A percentile compares a stretch with the other conserved stretches of the same genome.
These are phyloP conservation scores for Aspergillus jensenii DNA, from an alignment of 2,329 filamentous ascomycete species.

Conservation along the genomic window DNA sequence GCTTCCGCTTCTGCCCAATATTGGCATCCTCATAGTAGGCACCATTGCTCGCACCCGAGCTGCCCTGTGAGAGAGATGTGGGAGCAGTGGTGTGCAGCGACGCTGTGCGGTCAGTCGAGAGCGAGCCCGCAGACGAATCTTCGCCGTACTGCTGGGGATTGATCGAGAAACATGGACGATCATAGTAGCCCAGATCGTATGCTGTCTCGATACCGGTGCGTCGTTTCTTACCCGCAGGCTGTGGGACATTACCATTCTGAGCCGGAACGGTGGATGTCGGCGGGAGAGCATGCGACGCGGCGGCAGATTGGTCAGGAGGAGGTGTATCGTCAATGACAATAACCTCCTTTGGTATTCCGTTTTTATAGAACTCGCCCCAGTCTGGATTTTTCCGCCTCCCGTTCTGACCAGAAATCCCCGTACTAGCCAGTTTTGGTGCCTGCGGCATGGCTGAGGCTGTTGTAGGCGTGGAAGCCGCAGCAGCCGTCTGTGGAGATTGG, in stretches of 20 bases:
- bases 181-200: constrained; percentile 72
- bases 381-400: constrained; percentile 64
- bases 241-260: constrained; percentile 29
- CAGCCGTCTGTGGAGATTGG: constrained; percentile 37
- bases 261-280: constrained; percentile 27
- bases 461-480: constrained; percentile 25
- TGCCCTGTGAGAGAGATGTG: constrained; percentile 73
- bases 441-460: constrained; percentile 39
- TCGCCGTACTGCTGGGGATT: constrained; percentile 69
- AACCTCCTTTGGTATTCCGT: constrained; percentile 79
- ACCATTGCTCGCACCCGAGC: constrained; percentile 51
- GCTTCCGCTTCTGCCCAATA: constrained; percentile 86
- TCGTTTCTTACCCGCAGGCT: constrained; percentile 66
- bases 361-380: constrained; percentile 79
- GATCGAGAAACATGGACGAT: constrained; percentile 69
- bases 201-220: constrained; percentile 62
- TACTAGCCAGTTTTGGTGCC: constrained; percentile 39
- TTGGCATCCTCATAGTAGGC: constrained; percentile 66
- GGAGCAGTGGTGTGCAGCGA: constrained; percentile 85
- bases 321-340: constrained; percentile 77
- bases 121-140: constrained; percentile 67
- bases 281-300: constrained; percentile 21
- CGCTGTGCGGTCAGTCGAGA: constrained; percentile 80
- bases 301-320: constrained; percentile 39
- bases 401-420: constrained; percentile 39